A percentile compares a stretch with the other conserved stretches of the same genome.
Conservation (phyloP, 2,329 filamentous ascomycete species). For the Talaromyces albobiverticillius region DNA sequence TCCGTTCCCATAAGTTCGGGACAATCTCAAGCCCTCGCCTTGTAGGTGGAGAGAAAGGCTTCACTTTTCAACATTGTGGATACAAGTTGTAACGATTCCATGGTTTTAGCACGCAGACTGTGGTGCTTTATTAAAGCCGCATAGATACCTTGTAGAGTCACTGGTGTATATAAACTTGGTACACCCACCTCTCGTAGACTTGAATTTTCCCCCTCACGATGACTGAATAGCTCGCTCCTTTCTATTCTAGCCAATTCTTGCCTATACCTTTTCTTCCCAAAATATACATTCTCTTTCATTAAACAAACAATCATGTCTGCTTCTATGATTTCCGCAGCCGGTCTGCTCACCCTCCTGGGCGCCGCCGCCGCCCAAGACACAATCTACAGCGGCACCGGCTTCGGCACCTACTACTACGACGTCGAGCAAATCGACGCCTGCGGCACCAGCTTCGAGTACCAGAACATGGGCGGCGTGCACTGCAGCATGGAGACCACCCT, state of each 20-base stretch:
- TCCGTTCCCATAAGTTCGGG: not conserved
- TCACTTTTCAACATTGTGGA: not conserved
- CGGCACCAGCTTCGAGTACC: conserved; percentile 10
- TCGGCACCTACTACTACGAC: conserved; percentile 19
- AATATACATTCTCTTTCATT: too few relatives aligned
- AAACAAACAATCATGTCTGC: not conserved
- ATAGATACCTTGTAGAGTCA: not conserved
- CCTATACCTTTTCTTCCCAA: too few relatives aligned
- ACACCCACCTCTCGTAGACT: too few relatives aligned
- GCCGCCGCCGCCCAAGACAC: not conserved
- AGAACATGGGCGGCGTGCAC: conserved; percentile 14
- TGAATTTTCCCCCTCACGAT: too few relatives aligned
- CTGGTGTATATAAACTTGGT: not conserved
- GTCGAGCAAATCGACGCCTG: conserved; percentile 15
- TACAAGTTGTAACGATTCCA: not conserved
- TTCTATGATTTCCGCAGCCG: conserved; percentile 5
- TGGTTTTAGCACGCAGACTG: not conserved
- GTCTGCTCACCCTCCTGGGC: conserved; percentile 1
- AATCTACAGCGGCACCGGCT: conserved; percentile 12
- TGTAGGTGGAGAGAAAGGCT: not conserved
- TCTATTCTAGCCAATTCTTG: not conserved
- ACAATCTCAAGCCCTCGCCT: not conserved
- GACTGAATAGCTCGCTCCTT: not conserved
- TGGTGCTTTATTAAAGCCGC: not conserved
- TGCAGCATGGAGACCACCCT: conserved; percentile 11